Base-by-base conservation (phyloP, 2,329 filamentous ascomycete genomes). In the Alternaria brassicae region DNA sequence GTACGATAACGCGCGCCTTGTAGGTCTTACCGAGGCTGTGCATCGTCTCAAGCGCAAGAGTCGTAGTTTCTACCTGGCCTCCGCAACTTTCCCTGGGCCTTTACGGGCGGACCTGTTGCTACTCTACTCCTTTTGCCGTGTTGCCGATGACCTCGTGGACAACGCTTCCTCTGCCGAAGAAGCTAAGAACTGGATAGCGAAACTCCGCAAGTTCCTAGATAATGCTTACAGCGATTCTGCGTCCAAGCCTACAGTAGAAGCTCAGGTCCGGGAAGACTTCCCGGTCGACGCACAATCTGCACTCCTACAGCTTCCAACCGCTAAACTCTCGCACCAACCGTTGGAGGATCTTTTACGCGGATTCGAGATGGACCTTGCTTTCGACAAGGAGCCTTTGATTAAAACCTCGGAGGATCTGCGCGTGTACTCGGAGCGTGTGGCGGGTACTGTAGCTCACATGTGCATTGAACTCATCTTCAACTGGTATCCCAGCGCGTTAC, bases 61-160 rank as follows among this genome's bases (percentile, higher is more conserved):
- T 66, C 83, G 89, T 47, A 91, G 89, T 67, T 92, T 92, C 72
- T 91, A 90, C 65, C 79, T 92, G 6, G 90, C 89, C 0, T 91
- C 88, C 62, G 85, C 87, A 0, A 85, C 87, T 0, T 92, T 93
- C 63, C 83, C 86, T 37, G 89, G 89, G 1, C 83, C 87, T 23
- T 78, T 92, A 7, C 84, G 89, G 5, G 87, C 89, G 28, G 89
- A 92, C 65, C 73, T 92, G 12, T 83, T 91, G 25, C 77, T 90
- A 1, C 77, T 92, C 78, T 92, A 92, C 70, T 90, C 89, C 0
- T 92, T 91, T 71, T 92, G 90, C 67, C 83, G 90, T 10, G 85
- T 91, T 9, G 89, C 89, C 1, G 90, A 92, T 71, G 89, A 92
- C 67, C 80, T 92, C 4, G 84, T 92, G 8, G 90, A 92, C 65